Base-by-base conservation (phyloP, 305 asterid species). In the Fraxinus paxiana region DNA sequence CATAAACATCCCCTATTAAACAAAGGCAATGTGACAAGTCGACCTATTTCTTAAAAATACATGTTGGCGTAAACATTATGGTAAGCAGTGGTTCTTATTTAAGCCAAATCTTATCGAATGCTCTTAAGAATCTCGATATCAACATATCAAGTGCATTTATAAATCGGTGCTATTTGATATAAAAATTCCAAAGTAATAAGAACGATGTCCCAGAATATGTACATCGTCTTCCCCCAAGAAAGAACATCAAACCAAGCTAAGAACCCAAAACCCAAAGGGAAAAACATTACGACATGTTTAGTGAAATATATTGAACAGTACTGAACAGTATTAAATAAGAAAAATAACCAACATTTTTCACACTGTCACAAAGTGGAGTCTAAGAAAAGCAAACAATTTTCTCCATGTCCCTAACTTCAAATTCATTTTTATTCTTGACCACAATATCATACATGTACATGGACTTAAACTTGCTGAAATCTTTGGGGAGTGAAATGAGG, bases 371-470 rank as follows among this genome's bases (percentile, higher is more conserved):
- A n/a, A n/a, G 17, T 59, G 12, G 73, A 35, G 46, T 80, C 69
- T 51, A 81, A 20, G 35, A 17, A 12, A 83, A 78, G 43, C 35
- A 41, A 4, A 34, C 28, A 22, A n/a, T 13, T 37, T 67, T 70
- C 70, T 51, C 20, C 63, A n/a, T 51, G 63, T 37, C 34, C 54
- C 61, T 74, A 18, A 74, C 34, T 38, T 90, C 61, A 2, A 24
- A 74, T 0, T 74, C 78, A 74, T 38, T 41, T 46, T 94, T 92
- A 83, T 92, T 94, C 91, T 94, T 94, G 82, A 93, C 96, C 13
- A 93, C 96, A 80, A 93, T 92, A 83, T 93, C 97, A 28, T 84
- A 94, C 98, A 92, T 94, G 85, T 94, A 96, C 87, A 94, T 88
- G 90, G 97, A 90, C 65, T 91, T 94, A 87, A 94, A 88, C 90